These are phyloP conservation scores for Rhynchosporium graminicola DNA, from an alignment of 2,329 filamentous ascomycete species.

Conservation along the genomic window DNA sequence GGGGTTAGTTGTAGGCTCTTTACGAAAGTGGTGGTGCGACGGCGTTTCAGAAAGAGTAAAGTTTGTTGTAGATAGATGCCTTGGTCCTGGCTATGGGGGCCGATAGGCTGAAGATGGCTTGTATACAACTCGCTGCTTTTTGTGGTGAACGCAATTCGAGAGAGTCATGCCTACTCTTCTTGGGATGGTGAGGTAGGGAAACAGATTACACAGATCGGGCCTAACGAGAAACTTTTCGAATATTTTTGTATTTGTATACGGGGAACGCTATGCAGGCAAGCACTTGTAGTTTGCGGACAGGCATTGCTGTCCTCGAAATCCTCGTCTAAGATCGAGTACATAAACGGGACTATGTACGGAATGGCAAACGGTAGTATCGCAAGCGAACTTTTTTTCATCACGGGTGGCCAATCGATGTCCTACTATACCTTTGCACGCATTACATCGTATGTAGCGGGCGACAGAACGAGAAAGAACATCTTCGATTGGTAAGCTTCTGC, in stretches of 20 bases:
- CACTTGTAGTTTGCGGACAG: conserved; percentile 10
- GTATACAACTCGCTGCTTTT: conserved; percentile 38
- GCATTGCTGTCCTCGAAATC: not conserved
- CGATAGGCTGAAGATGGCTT: conserved; percentile 33
- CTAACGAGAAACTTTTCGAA: conserved; percentile 17
- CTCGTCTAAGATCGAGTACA: not conserved
- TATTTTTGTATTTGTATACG: conserved; percentile 17
- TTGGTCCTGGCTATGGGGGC: conserved; percentile 40
- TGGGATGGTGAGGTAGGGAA: conserved; percentile 16
- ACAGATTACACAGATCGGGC: conserved; percentile 19
- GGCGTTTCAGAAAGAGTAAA: conserved; percentile 37
- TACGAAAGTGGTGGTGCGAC: conserved; percentile 34
- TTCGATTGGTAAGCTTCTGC: conserved; percentile 8
- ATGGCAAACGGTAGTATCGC: conserved; percentile 27
- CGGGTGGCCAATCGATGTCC: conserved; percentile 39
- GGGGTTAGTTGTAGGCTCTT: conserved; percentile 31
- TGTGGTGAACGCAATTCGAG: conserved; percentile 40
- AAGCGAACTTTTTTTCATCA: conserved; percentile 43
- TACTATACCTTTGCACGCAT: conserved; percentile 39
- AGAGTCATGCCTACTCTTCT: conserved; percentile 13
- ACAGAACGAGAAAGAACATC: conserved; percentile 12
- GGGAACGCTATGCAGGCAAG: conserved; percentile 14
- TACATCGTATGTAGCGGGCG: conserved; percentile 21
- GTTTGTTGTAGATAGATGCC: conserved; percentile 29
- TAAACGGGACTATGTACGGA: not conserved